phyloP scores from a whole-genome alignment of 257 asterid genomes.

The Linderniella brevidens region DNA sequence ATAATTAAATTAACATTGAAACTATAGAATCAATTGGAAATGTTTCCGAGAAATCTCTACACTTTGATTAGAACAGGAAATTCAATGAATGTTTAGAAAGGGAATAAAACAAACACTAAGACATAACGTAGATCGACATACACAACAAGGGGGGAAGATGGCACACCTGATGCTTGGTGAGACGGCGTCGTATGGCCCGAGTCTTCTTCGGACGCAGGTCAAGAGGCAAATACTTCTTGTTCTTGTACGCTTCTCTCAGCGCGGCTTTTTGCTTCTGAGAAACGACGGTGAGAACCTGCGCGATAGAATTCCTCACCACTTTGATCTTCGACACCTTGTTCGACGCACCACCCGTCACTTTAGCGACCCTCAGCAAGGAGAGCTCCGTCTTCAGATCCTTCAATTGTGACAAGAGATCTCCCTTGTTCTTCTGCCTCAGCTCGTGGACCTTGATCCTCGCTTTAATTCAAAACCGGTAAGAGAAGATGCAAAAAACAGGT shows the following conservation, averaged over 20 bases:
- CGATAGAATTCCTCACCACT: constrained; percentile 46
- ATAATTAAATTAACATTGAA: too few species aligned
- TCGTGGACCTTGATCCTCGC: constrained; percentile 58
- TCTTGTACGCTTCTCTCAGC: constrained; percentile 40
- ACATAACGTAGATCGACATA: neutral
- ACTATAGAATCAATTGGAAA: too few species aligned
- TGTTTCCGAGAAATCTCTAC: too few species aligned
- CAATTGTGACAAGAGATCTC: constrained; percentile 28
- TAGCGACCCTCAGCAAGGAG: constrained; percentile 39
- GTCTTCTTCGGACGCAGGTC: constrained; percentile 68
- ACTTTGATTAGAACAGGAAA: too few species aligned
- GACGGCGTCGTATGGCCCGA: constrained; percentile 52
- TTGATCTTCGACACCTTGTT: constrained; percentile 51
- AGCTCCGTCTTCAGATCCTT: constrained; percentile 49
- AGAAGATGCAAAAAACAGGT: too few species aligned
- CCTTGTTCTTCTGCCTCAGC: constrained; percentile 36
- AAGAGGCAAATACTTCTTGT: constrained; percentile 46
- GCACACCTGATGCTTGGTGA: constrained; percentile 53
- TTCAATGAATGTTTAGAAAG: too few species aligned
- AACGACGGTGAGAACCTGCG: constrained; percentile 49
- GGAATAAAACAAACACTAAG: too few species aligned
- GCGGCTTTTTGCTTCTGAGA: constrained; percentile 50
- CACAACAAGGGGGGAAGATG: too few species aligned
- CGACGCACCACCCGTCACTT: constrained; percentile 55
- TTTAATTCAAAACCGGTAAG: constrained; percentile 2